A percentile compares a stretch with the other conserved stretches of the same genome.
Evolutionary conservation across 345 rosid species (phyloP).

Genomic region (Salix exigua): DNA sequence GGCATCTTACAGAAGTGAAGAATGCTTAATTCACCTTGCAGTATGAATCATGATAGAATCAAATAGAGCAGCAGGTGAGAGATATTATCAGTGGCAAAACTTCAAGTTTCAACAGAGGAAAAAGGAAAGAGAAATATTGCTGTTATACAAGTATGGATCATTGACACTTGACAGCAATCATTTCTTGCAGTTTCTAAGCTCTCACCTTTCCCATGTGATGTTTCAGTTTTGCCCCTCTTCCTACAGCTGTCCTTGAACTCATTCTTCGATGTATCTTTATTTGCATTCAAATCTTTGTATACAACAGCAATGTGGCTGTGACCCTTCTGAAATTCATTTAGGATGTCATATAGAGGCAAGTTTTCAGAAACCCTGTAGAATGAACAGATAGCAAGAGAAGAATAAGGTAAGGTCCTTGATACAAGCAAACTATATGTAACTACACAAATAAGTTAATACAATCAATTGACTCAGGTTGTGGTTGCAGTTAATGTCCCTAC

Average conservation of each 20-base stretch:
- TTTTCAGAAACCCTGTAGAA: constrained; percentile 67
- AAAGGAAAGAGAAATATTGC: not conserved
- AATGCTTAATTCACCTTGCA: constrained; percentile 2
- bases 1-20: constrained; percentile 5
- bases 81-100: not conserved
- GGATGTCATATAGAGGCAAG: constrained; percentile 87
- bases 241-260: constrained; percentile 56
- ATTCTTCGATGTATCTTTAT: constrained; percentile 32
- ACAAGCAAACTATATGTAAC: not conserved
- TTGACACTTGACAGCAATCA: constrained; percentile 6
- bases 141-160: not conserved
- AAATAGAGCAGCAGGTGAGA: not conserved
- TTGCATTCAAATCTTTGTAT: constrained; percentile 57
- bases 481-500: not conserved
- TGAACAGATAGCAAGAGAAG: constrained; percentile 11
- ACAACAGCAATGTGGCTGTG: constrained; percentile 97
- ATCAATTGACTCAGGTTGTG: not conserved
- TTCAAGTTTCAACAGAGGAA: not conserved
- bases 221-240: constrained; percentile 38
- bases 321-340: constrained; percentile 93
- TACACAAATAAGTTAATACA: not conserved
- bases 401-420: constrained; percentile 3
- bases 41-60: constrained; percentile 5
- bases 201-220: constrained; percentile 47
- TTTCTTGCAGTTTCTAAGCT: constrained; percentile 2